Base-by-base conservation (phyloP, 768 basidiomycete species). In the Lepiota subincarnata region DNA sequence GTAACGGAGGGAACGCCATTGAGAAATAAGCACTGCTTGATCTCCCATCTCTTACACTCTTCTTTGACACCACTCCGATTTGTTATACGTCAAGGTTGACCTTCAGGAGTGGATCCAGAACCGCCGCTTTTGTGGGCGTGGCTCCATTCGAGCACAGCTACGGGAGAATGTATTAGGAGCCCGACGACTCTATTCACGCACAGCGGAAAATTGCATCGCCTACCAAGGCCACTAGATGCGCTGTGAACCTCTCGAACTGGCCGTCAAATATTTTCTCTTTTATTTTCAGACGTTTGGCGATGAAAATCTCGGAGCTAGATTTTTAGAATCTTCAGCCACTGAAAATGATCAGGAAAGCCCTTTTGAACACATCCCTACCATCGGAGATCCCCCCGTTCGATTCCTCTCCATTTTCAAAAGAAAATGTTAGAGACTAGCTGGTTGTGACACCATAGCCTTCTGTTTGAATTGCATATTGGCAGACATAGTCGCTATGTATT, bases 251-350 rank as follows among this genome's bases (percentile, higher is more conserved):
- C 11, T 41, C 5, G 66, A 71, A 45, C 66, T 80, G 16, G 73
- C 64, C 6, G 53, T 59, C 8, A 65, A 77, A 36, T 59, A 82
- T 2, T 76, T 69, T 50, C 62, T 67, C 13, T 60, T 80, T 4
- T 81, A 81, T 57, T 64, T 65, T 19, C 54, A 65, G 22, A 70
- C 81, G 67, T 83, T 80, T 49, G 57, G 64, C 13, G 61, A 71
- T 10, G 78, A 81, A 48, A 61, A 73, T 48, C 20, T 38, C 16
- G 38, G 50, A 22, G 19, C 57, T 56, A 48, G 55, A 28, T n/a
- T 31, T 41, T 8, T 11, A 14, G 19, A 19, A 31, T 10, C 12
- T 56, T 16, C 49, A 43, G 20, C n/a, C 22, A 26, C n/a, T 26
- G 57, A 56, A 37, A 24, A 50, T 10, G 40, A 40, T 48, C 1